phyloP scores from a whole-genome alignment of 306 rosid genomes.

The Elaeagnus macrophylla region DNA sequence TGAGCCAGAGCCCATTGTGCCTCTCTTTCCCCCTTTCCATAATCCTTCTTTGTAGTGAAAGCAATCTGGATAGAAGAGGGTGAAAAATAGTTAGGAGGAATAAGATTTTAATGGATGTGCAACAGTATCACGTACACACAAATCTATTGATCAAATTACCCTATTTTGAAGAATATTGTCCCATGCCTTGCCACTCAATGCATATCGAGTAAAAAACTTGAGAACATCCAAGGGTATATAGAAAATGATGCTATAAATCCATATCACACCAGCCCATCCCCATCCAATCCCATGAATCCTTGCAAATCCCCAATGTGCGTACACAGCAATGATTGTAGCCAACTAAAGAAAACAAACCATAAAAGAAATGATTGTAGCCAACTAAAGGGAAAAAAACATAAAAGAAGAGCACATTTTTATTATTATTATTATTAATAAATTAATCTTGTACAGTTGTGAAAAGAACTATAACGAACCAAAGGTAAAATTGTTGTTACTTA shows the following conservation, averaged over 20 bases:
- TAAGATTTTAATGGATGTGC: background rate
- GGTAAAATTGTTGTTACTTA: constrained; percentile 19
- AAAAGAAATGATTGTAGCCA: constrained; percentile 48
- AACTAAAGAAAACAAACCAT: constrained; percentile 21
- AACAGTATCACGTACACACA: background rate
- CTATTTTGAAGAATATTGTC: constrained; percentile 46
- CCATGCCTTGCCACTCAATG: constrained; percentile 85
- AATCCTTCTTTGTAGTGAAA: constrained; percentile 72
- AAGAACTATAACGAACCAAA: background rate
- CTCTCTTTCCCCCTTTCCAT: constrained; percentile 76
- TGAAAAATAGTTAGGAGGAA: background rate
- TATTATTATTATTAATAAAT: background rate
- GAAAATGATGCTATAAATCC: constrained; percentile 64
- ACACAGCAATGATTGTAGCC: constrained; percentile 75
- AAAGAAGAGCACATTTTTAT: background rate
- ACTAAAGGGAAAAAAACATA: constrained; percentile 18
- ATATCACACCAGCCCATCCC: constrained; percentile 91
- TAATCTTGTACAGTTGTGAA: background rate
- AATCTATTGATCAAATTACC: constrained; percentile 24
- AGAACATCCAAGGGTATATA: constrained; percentile 69
- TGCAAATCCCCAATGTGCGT: constrained; percentile 72
- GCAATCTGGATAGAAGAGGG: constrained; percentile 36
- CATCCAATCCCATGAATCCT: constrained; percentile 64
- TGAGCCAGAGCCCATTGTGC: constrained; percentile 94
- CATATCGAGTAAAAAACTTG: constrained; percentile 57